phyloP scores from a whole-genome alignment of 306 rosid genomes.

The Vigna trinervia region DNA sequence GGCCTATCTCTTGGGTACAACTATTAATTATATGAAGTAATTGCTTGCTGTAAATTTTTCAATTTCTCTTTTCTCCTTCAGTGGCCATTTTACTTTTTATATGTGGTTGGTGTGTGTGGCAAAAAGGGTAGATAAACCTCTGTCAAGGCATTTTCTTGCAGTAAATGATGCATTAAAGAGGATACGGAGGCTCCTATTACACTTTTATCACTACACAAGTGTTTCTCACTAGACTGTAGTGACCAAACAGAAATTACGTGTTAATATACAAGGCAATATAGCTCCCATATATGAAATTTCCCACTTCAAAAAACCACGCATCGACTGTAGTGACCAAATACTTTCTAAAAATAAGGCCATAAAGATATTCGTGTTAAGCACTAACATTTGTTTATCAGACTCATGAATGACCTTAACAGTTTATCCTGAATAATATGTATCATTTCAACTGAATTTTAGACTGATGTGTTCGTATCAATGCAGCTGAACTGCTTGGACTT shows the following conservation, averaged over 20 bases:
- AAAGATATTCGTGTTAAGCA: neutral
- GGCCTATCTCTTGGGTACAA: neutral
- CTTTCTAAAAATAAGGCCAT: constrained; percentile 4
- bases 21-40: constrained; percentile 16
- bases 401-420: neutral
- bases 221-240: neutral
- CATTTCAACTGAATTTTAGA: constrained; percentile 3
- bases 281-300: neutral
- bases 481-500: constrained; percentile 91
- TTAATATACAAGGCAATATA: neutral
- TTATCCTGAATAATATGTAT: constrained; percentile 2
- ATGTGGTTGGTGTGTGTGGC: neutral
- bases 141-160: constrained; percentile 20
- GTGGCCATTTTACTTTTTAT: neutral
- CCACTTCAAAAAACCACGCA: neutral
- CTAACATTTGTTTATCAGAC: neutral
- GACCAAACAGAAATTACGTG: constrained; percentile 1
- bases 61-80: constrained; percentile 29
- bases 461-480: constrained; percentile 27
- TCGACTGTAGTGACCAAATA: neutral
- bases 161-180: constrained; percentile 40
- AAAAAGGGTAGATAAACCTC: constrained; percentile 25
- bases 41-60: neutral
- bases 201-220: constrained; percentile 10
- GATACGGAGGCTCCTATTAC: neutral